phyloP scores from a whole-genome alignment of 2,329 filamentous ascomycete species.

The Epichloe elymi region DNA sequence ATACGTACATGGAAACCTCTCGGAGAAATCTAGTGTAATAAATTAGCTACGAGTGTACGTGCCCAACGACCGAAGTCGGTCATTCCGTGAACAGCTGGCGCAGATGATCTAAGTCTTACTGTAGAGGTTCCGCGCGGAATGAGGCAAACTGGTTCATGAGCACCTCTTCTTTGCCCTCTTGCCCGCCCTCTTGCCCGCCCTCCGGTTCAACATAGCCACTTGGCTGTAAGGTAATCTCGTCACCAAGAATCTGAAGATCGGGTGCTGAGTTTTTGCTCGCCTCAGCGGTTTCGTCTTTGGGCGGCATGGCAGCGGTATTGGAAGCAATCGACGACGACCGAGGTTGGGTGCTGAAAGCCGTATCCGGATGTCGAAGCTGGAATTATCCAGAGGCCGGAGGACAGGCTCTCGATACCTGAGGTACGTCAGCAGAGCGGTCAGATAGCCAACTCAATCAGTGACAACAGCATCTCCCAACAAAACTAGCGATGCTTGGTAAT shows the following conservation, averaged over 20 bases:
- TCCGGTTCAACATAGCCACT: conserved; percentile 49
- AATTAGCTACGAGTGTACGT: not conserved
- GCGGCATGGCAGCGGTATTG: conserved; percentile 15
- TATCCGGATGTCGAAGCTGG: not conserved
- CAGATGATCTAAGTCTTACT: conserved; percentile 25
- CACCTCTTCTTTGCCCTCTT: conserved; percentile 48
- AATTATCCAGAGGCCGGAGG: not conserved
- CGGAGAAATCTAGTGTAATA: conserved; percentile 58
- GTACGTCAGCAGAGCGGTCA: not conserved
- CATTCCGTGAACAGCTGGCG: not conserved
- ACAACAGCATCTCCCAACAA: not conserved
- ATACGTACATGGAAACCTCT: conserved; percentile 86
- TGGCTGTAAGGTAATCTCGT: conserved; percentile 62
- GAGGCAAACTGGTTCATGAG: conserved; percentile 75
- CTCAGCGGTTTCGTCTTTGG: conserved; percentile 17
- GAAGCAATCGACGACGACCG: not conserved
- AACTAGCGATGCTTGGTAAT: not conserved
- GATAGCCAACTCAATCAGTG: not conserved
- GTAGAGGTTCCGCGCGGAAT: conserved; percentile 59
- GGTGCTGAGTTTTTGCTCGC: conserved; percentile 39
- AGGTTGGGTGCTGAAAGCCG: not conserved
- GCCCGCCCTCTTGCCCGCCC: conserved; percentile 32
- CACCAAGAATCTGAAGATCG: conserved; percentile 65
- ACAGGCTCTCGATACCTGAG: not conserved
- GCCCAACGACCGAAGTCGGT: not conserved